Evolutionary conservation across 2,329 filamentous ascomycete genomes (phyloP), one percentile per base, ranked within the genome.

Genomic region (Thermothelomyces thermophilus): DNA sequence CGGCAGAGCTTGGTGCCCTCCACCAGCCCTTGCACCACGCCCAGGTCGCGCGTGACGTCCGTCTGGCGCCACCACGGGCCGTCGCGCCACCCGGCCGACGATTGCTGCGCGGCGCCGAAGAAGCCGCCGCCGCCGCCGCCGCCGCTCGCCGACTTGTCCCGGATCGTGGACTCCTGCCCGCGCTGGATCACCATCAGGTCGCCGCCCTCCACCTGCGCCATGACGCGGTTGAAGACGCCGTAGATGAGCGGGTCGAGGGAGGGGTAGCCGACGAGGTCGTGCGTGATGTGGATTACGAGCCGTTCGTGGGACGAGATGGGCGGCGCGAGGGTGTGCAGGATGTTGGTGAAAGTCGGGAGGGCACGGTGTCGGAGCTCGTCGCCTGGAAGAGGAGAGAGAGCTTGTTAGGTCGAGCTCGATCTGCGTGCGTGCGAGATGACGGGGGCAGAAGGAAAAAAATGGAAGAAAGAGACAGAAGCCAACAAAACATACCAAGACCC

Each of bases 191-290:
- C 93, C 47, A 97, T 77, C 16, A 98, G 76, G 62, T 97, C 93
- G 48, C 93, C 93, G 57, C 93, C 93, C 70, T 98, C 93, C 40
- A 98, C 93, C 71, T 98, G 93, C n/a, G 90, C 81, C 93, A 98
- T 98, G 62, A 98, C 90, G 46, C 90, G 84, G 48, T 86, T 86
- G 72, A 98, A 98, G 56, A 93, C 90, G 51, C 80, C 79, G 70
- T 97, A 89, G 61, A 97, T 88, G 48, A 96, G 79, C 16, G 91
- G 90, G 65, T 97, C 91, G 60, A 98, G 82, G 16, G 89, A 91
- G 2, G 93, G 93, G 66, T 98, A 98, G 59, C 89, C 89, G 59
- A 90, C 83, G 37, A 98, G 80, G 67, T 97, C 93, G 73, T 98
- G 93, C 8, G 91, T 95, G 56, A 93, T 94, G 72, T 98, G 93